Base-by-base conservation (phyloP, 768 basidiomycete genomes). In the Hypsizygus marmoreus region DNA sequence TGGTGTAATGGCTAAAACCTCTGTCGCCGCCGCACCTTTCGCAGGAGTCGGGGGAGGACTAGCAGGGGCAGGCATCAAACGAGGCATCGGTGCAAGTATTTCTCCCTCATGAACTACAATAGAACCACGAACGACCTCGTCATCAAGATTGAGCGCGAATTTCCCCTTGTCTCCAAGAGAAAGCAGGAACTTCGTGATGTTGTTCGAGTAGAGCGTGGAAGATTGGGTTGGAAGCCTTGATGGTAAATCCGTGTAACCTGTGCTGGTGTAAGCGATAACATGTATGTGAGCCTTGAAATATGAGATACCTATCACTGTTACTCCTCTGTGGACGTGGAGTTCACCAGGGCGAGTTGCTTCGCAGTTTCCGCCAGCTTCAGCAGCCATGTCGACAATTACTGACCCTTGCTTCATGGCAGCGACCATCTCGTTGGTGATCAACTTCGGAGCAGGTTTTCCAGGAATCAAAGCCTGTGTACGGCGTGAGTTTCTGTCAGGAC, bases 391-490 rank as follows among this genome's bases (percentile, higher is more conserved):
- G 20, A 93, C 91, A 41, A 94, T 80, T 22, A 94, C 83, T 4
- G 91, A 93, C 19, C 91, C 91, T 68, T 88, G 89, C 56, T 88
- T 92, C 91, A 94, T 92, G n/a, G 83, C 86, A 30, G 83, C 79
- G 11, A 94, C 76, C 87, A 93, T 92, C 72, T 89, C 86, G 50
- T 82, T 74, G 4, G 84, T 88, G 58, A 94, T 91, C 33, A 94
- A 63, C 61, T 84, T 93, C 0, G 91, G 91, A 2, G 91, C 91
- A 7, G 87, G 88, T 72, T 80, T 84, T 9, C 91, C 91, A 19
- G 91, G 91, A 57, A 91, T 91, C 32, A 90, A 76, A 45, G 88
- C 91, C 85, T 87, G 35, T 1, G 24, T 14, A 25, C 26, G 28
- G 24, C 32, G 37, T 50, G 4, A 26, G 14, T 12, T 5, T 38